Conservation (phyloP, 1,284 basidiomycete species). For the Ceraceosorus guamensis region DNA sequence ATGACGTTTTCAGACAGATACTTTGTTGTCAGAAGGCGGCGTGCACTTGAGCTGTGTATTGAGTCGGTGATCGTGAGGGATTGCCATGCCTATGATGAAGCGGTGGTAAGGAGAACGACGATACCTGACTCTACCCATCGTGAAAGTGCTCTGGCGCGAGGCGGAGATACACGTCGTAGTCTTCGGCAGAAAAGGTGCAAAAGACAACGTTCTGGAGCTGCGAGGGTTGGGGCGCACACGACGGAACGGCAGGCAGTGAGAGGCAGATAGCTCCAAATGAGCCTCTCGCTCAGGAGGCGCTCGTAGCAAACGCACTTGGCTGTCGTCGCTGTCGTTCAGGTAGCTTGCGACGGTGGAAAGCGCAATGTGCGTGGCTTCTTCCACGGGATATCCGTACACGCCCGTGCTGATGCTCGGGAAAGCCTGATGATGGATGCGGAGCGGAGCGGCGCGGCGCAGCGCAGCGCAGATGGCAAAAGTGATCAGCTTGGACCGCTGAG, state of each 20-base stretch:
- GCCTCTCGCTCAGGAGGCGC: not conserved
- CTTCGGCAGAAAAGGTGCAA: constrained; percentile 32
- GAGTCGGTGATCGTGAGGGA: too few relatives aligned
- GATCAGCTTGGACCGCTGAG: not conserved
- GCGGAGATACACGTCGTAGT: constrained; percentile 17
- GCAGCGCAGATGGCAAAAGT: not conserved
- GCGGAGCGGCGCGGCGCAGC: not conserved
- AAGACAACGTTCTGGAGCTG: constrained; percentile 31
- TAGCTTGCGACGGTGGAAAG: constrained; percentile 26
- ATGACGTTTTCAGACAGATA: too few relatives aligned
- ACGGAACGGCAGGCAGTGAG: not conserved
- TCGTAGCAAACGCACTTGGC: constrained; percentile 11
- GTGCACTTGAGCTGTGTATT: too few relatives aligned
- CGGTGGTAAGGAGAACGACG: too few relatives aligned
- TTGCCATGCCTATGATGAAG: too few relatives aligned
- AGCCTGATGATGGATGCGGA: constrained; percentile 11
- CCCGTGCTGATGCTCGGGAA: constrained; percentile 45
- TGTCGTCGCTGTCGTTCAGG: constrained; percentile 15
- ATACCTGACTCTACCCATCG: not conserved
- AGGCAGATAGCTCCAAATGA: not conserved
- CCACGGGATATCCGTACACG: constrained; percentile 44
- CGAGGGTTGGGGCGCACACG: not conserved
- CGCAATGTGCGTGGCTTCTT: constrained; percentile 25
- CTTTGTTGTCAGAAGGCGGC: too few relatives aligned
- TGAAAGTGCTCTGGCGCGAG: constrained; percentile 9